phyloP scores from a whole-genome alignment of 2,329 filamentous ascomycete species.

The Cordyceps javanica region DNA sequence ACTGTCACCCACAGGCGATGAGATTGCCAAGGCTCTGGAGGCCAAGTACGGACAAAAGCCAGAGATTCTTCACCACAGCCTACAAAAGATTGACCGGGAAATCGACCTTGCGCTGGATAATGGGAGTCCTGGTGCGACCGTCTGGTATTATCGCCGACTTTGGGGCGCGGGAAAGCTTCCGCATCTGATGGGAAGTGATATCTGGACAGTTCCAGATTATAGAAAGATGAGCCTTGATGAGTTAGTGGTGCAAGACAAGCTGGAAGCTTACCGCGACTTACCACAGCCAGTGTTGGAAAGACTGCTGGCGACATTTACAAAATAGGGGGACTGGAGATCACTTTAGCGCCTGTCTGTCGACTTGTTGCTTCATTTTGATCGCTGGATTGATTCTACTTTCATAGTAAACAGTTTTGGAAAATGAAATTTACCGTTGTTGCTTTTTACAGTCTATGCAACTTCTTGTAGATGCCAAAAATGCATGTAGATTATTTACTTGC shows the following conservation, averaged over 20 bases:
- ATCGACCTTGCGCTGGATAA: background rate
- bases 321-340: background rate
- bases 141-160: background rate
- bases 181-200: background rate
- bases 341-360: too few relatives aligned
- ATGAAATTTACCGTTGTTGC: too few relatives aligned
- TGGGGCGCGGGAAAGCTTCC: background rate
- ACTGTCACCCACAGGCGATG: background rate
- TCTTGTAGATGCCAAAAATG: too few relatives aligned
- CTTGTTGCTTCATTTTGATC: too few relatives aligned
- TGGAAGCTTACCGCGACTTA: background rate
- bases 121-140: background rate
- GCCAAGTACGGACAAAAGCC: background rate
- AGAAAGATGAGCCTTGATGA: background rate
- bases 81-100: background rate
- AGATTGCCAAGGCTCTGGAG: background rate
- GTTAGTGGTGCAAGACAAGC: background rate
- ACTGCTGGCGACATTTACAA: background rate
- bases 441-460: too few relatives aligned
- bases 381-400: too few relatives aligned
- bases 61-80: background rate
- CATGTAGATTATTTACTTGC: background rate
- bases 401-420: too few relatives aligned
- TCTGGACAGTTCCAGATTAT: background rate
- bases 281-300: background rate